phyloP scores from a whole-genome alignment of 345 rosid genomes.

The Hibiscus trionum region DNA sequence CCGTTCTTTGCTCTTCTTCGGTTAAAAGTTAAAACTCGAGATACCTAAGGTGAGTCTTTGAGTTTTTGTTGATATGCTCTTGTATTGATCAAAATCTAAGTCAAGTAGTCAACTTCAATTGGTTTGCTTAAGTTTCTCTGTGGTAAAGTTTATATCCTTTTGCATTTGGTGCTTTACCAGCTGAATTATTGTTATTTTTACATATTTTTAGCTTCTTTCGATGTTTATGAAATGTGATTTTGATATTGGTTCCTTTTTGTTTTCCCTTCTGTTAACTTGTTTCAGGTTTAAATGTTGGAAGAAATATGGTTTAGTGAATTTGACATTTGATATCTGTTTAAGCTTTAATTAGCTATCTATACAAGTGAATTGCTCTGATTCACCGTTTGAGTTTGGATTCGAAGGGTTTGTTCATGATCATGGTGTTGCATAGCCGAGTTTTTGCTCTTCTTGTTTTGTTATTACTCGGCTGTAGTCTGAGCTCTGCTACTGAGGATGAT shows the following conservation, averaged over 20 bases:
- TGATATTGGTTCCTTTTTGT: not conserved
- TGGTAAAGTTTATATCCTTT: not conserved
- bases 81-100: slow-evolving; percentile 4
- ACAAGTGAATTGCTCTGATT: not conserved
- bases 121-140: not conserved
- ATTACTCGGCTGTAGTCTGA: slow-evolving; percentile 26
- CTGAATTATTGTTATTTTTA: too few species aligned
- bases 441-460: slow-evolving; percentile 24
- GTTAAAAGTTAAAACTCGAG: not conserved
- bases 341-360: not conserved
- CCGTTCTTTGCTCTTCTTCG: slow-evolving; percentile 16
- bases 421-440: slow-evolving; percentile 24
- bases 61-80: not conserved
- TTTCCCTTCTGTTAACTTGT: not conserved
- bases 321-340: not conserved
- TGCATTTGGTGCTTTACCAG: not conserved
- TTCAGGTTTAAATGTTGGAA: slow-evolving; percentile 22
- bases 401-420: slow-evolving; percentile 8
- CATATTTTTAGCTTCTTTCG: not conserved
- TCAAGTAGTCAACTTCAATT: slow-evolving; percentile 10
- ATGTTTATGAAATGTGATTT: slow-evolving; percentile 7
- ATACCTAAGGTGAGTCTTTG: slow-evolving; percentile 20
- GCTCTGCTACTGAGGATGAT: slow-evolving; percentile 36
- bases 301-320: slow-evolving; percentile 8
- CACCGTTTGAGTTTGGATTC: slow-evolving; percentile 2